These are phyloP conservation scores for Candida argentea DNA, from an alignment of 805 yeast genomes.

Conservation along the genomic window DNA sequence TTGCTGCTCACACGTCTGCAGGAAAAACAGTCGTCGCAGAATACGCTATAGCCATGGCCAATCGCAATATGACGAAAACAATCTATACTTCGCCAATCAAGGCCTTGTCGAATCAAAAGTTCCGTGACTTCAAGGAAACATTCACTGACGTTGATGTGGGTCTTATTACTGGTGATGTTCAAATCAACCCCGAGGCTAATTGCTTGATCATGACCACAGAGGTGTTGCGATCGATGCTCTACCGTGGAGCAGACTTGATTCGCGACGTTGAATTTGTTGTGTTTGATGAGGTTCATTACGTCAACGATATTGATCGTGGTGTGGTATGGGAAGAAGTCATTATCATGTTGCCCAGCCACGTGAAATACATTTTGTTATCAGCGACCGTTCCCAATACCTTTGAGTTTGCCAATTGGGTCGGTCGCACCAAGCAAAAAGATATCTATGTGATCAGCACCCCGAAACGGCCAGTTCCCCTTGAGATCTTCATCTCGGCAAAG, in stretches of 20 bases:
- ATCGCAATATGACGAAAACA: constrained; percentile 91
- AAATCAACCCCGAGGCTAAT: constrained; percentile 91
- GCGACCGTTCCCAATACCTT: constrained; percentile 98
- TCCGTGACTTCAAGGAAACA: constrained; percentile 73
- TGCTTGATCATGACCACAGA: constrained; percentile 98
- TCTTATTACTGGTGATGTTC: constrained; percentile 94
- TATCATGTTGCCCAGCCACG: constrained; percentile 94
- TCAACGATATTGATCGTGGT: constrained; percentile 93
- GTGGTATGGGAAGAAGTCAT: constrained; percentile 99
- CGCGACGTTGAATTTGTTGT: constrained; percentile 96
- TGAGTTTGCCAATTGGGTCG: constrained; percentile 98
- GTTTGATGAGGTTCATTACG: constrained; percentile 97
- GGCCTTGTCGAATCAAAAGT: constrained; percentile 83
- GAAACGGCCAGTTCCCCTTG: constrained; percentile 93
- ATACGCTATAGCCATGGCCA: constrained; percentile 95
- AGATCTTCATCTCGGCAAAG: constrained; percentile 78
- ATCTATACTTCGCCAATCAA: constrained; percentile 94
- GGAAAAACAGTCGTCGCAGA: constrained; percentile 98
- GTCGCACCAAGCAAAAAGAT: constrained; percentile 91
- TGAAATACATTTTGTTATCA: constrained; percentile 78
- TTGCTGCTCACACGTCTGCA: constrained; percentile 98
- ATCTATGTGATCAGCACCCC: constrained; percentile 95
- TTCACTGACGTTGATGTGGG: constrained; percentile 85
- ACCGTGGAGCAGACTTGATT: constrained; percentile 91
- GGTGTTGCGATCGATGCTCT: constrained; percentile 88